phyloP scores from a whole-genome alignment of 345 rosid genomes.

The Acer saccharum region DNA sequence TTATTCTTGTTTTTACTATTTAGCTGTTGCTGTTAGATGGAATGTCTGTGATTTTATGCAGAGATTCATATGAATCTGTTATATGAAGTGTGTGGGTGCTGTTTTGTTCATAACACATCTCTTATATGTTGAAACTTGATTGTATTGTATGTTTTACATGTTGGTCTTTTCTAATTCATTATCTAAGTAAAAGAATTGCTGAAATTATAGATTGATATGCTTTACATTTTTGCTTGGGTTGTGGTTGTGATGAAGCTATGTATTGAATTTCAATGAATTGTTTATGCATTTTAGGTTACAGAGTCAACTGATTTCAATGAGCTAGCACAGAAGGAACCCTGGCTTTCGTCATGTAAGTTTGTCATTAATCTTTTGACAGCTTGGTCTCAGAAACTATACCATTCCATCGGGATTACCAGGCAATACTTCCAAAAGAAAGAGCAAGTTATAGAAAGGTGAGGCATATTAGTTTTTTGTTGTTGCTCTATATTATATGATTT shows the following conservation, averaged over 20 bases:
- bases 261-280: slow-evolving; percentile 7
- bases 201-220: background rate
- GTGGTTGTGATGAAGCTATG: background rate
- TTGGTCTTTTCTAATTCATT: background rate
- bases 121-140: background rate
- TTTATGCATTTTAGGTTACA: slow-evolving; percentile 50
- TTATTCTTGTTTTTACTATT: background rate
- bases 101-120: background rate
- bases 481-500: background rate
- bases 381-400: slow-evolving; percentile 97
- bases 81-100: background rate
- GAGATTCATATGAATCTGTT: background rate
- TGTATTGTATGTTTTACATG: background rate
- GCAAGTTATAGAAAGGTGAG: slow-evolving; percentile 69
- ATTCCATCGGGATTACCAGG: slow-evolving; percentile 79
- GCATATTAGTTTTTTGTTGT: slow-evolving; percentile 10
- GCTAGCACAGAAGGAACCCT: slow-evolving; percentile 75
- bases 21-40: background rate
- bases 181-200: background rate
- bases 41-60: background rate
- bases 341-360: slow-evolving; percentile 57
- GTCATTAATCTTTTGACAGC: slow-evolving; percentile 38
- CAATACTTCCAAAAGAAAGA: slow-evolving; percentile 56
- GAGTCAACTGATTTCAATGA: slow-evolving; percentile 76
- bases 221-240: background rate